These are phyloP conservation scores for Colletotrichum destructivum DNA, from an alignment of 2,329 filamentous ascomycete genomes.

Conservation along the genomic window DNA sequence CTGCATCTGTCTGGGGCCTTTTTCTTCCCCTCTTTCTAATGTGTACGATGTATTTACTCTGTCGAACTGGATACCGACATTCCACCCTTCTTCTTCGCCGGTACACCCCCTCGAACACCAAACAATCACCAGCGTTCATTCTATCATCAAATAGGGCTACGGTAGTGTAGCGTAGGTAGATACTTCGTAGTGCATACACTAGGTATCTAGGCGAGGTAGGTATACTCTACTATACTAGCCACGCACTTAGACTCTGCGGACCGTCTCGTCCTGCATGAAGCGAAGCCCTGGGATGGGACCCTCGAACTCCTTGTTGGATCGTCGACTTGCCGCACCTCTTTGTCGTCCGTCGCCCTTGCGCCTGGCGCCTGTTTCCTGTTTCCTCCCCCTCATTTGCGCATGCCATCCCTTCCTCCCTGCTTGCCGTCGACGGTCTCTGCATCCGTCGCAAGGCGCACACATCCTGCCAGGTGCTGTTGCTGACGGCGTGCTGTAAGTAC, in stretches of 20 bases:
- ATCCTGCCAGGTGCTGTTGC: background rate
- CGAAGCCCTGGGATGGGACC: slow-evolving; percentile 13
- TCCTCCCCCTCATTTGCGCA: slow-evolving; percentile 13
- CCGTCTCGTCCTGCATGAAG: slow-evolving; percentile 40
- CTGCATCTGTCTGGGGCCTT: background rate
- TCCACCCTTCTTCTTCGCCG: background rate
- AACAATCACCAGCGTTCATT: background rate
- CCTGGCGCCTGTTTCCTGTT: background rate
- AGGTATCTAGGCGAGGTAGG: no score
- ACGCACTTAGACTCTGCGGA: slow-evolving; percentile 34
- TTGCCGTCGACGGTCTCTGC: slow-evolving; percentile 25
- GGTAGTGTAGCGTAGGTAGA: no score
- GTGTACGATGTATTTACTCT: no score
- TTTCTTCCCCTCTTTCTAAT: background rate
- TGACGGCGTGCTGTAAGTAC: background rate
- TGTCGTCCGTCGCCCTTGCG: slow-evolving; percentile 29
- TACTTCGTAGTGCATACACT: no score
- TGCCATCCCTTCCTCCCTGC: slow-evolving; percentile 21
- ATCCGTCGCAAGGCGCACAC: slow-evolving; percentile 24
- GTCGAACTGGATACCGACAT: background rate
- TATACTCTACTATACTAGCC: background rate
- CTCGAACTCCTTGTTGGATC: slow-evolving; percentile 12
- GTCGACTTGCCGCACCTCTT: slow-evolving; percentile 5
- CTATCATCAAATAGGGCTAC: no score
- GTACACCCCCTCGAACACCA: background rate